Conservation (phyloP, 225 moss, liverwort and hornwort species). For the Bryum argenteum region DNA sequence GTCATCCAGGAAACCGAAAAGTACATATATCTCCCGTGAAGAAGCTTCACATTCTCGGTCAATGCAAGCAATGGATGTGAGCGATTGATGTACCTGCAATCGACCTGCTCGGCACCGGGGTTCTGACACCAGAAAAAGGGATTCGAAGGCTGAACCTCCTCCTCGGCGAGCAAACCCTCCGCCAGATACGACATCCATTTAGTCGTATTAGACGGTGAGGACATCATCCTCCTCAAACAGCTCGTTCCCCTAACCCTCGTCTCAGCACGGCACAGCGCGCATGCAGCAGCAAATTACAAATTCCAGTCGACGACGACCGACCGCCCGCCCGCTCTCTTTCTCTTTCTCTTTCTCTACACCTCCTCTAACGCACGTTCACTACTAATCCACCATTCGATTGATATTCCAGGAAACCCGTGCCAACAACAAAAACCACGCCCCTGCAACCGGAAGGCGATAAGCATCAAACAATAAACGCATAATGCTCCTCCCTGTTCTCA, state of each 20-base stretch:
- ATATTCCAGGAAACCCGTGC: not conserved
- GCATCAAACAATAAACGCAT: slow-evolving; percentile 19
- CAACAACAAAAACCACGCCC: slow-evolving; percentile 12
- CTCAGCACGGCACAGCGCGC: slow-evolving; percentile 28
- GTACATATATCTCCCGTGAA: not conserved
- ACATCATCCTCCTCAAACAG: slow-evolving; percentile 50
- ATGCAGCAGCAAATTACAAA: not conserved
- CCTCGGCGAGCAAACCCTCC: slow-evolving; percentile 74
- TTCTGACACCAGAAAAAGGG: slow-evolving; percentile 84
- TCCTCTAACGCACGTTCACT: not conserved
- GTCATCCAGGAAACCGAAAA: not conserved
- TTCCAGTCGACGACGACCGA: slow-evolving; percentile 15
- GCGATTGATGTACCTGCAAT: slow-evolving; percentile 50
- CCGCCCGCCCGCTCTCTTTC: slow-evolving; percentile 23
- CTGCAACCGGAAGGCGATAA: slow-evolving; percentile 21
- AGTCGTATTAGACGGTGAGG: slow-evolving; percentile 73
- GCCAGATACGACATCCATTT: slow-evolving; percentile 93
- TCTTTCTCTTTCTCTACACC: not conserved
- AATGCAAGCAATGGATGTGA: slow-evolving; percentile 6
- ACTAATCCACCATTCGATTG: slow-evolving; percentile 11
- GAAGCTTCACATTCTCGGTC: slow-evolving; percentile 15
- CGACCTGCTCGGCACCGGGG: slow-evolving; percentile 62
- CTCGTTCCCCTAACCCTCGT: slow-evolving; percentile 28
- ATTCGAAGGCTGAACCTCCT: slow-evolving; percentile 77
- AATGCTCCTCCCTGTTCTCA: not conserved